Percentiles rank a stretch among this genome's conserved stretches.
These are phyloP conservation scores for Mycogone perniciosa DNA, from an alignment of 2,329 filamentous ascomycete genomes.

Conservation along the genomic window DNA sequence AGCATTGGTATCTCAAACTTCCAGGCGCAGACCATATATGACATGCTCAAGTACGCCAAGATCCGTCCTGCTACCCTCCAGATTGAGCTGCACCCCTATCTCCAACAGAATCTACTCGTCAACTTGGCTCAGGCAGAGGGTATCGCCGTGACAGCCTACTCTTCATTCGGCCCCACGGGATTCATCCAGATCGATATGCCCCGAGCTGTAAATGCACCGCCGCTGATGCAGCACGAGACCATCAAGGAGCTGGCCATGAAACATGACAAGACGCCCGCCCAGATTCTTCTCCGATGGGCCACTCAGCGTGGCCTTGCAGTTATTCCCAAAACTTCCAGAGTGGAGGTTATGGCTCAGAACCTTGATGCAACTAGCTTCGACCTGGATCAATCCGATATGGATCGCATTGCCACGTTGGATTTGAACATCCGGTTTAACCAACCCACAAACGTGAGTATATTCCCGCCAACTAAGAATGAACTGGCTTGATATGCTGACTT, in stretches of 20 bases:
- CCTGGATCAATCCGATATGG: constrained; percentile 58
- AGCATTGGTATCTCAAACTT: constrained; percentile 82
- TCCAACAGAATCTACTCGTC: constrained; percentile 67
- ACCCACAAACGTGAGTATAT: constrained; percentile 57
- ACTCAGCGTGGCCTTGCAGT: constrained; percentile 76
- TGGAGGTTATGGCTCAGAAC: constrained; percentile 54
- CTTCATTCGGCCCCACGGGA: constrained; percentile 70
- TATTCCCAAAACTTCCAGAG: constrained; percentile 67
- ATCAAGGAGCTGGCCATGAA: constrained; percentile 62
- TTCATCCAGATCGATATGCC: constrained; percentile 74
- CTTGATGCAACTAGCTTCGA: constrained; percentile 61
- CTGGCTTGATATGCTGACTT: neutral
- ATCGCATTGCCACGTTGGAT: constrained; percentile 60
- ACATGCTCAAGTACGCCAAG: constrained; percentile 70
- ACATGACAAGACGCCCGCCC: constrained; percentile 66
- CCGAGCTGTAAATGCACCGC: constrained; percentile 47
- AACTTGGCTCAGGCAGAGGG: constrained; percentile 62
- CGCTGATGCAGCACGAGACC: constrained; percentile 63
- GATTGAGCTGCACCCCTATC: constrained; percentile 87
- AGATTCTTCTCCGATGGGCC: constrained; percentile 81
- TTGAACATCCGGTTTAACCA: constrained; percentile 69
- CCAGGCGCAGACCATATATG: constrained; percentile 69
- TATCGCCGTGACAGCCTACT: constrained; percentile 76
- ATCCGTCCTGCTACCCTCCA: constrained; percentile 72
- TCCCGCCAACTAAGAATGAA: neutral